These are phyloP conservation scores for Tulasnella calospora DNA, from an alignment of 768 basidiomycete genomes.

Conservation along the genomic window DNA sequence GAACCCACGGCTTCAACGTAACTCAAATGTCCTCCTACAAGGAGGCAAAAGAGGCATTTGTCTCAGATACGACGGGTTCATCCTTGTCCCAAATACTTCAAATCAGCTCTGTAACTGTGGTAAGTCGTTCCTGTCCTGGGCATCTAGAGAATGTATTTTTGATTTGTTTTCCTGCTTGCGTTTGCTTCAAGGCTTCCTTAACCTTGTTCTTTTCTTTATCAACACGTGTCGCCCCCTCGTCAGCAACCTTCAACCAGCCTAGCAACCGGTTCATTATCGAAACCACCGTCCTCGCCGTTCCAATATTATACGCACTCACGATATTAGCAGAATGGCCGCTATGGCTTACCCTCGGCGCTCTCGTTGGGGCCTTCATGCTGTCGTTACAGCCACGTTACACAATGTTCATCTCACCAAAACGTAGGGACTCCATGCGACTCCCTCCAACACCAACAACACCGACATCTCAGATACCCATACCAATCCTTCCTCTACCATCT, in stretches of 20 bases:
- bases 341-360: not conserved
- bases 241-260: not conserved
- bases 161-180: not conserved
- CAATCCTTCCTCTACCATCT: slow-evolving; percentile 54
- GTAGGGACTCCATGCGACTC: slow-evolving; percentile 1
- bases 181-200: not conserved
- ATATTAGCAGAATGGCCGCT: not conserved
- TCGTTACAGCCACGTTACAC: not conserved
- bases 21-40: slow-evolving; percentile 52
- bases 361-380: slow-evolving; percentile 1
- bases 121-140: slow-evolving; percentile 37
- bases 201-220: slow-evolving; percentile 1
- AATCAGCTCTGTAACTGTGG: slow-evolving; percentile 60
- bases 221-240: not conserved
- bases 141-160: not conserved
- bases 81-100: slow-evolving; percentile 62
- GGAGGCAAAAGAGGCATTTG: slow-evolving; percentile 73
- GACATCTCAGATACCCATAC: not conserved
- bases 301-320: not conserved
- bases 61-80: slow-evolving; percentile 67
- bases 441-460: not conserved
- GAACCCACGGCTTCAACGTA: too few species aligned
- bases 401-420: not conserved
- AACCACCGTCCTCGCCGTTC: not conserved
- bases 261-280: slow-evolving; percentile 8